Evolutionary conservation across 1,139 yeast genomes (phyloP), one percentile per base, ranked within the genome.

Genomic region (Hyphopichia buzzinii): DNA sequence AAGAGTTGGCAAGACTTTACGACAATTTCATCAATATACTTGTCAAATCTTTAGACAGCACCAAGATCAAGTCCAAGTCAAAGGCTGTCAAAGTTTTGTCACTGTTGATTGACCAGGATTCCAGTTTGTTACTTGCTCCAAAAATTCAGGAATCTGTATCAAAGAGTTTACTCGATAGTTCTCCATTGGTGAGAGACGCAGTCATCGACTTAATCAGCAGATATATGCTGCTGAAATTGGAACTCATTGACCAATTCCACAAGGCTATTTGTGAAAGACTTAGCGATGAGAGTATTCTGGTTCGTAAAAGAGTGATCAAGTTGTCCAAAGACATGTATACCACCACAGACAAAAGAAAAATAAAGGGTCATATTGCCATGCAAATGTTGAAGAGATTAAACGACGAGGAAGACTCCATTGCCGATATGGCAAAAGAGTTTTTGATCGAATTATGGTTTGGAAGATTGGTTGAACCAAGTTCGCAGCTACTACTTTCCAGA

Each of bases 101-200:
- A 1, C 35, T 44, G 1, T 43, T 68, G 4, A 68, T 83, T 6
- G 68, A 69, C n/a, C 66, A 65, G 23, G 83, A 83, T 36, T 69
- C 79, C 1, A 47, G 60, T 0, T 57, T 85, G 24, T 55, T 85
- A 29, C 54, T 68, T 1, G 60, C 74, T 1, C 70, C 77, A 1
- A 59, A 63, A 17, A 72, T 86, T 4, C 80, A 74, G 43, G 63
- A 62, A 7, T 68, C 84, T 0, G 63, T 87, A 4, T 64, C 79
- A 1, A 62, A 58, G 8, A 61, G 81, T 34, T 59, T 87, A 26
- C 58, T 53, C 4, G 92, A 85, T 45, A 52, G 68, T 1, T 84
- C 90, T 1, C 78, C 95, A 0, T 72, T 81, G 37, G 92, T 87
- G 0, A 70, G 89, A 41, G 90, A 84, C 50, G 86, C 95, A 0